Percentiles rank a stretch among this genome's conserved stretches.
Evolutionary conservation across 2,329 filamentous ascomycete genomes (phyloP).

Genomic region (Aspergillus melleus): DNA sequence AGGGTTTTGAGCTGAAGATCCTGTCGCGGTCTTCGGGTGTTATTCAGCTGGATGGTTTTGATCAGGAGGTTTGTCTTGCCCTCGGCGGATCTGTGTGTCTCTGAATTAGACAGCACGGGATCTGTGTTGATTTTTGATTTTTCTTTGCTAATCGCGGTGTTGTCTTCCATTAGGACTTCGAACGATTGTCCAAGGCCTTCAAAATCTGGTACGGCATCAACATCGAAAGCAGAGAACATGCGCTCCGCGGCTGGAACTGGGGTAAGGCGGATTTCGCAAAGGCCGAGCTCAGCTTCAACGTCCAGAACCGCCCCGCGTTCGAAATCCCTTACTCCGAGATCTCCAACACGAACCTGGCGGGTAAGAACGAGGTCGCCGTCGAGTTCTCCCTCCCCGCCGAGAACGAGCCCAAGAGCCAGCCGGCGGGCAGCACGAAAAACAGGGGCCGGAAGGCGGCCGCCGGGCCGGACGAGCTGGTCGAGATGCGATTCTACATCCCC

Average conservation of each 20-base stretch:
- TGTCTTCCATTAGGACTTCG: slow-evolving; percentile 67
- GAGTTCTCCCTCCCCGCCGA: slow-evolving; percentile 81
- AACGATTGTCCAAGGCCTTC: slow-evolving; percentile 87
- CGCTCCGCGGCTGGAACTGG: slow-evolving; percentile 98
- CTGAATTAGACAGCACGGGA: background rate
- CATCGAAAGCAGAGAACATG: slow-evolving; percentile 90
- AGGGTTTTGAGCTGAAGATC: slow-evolving; percentile 92
- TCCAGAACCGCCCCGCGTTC: slow-evolving; percentile 94
- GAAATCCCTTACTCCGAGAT: slow-evolving; percentile 97
- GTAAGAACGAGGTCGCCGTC: slow-evolving; percentile 95
- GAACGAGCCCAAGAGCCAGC: slow-evolving; percentile 70
- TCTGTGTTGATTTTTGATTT: background rate
- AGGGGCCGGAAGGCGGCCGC: slow-evolving; percentile 88
- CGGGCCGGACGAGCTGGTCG: slow-evolving; percentile 87
- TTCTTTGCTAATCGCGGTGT: background rate
- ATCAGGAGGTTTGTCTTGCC: slow-evolving; percentile 64
- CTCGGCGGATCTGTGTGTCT: too few species aligned
- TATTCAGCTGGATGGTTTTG: slow-evolving; percentile 92
- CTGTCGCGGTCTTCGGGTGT: slow-evolving; percentile 79
- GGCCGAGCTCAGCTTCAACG: slow-evolving; percentile 92
- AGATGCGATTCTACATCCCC: slow-evolving; percentile 99
- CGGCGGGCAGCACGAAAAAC: slow-evolving; percentile 68
- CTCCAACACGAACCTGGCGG: slow-evolving; percentile 94
- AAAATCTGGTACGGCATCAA: slow-evolving; percentile 97
- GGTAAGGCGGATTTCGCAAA: slow-evolving; percentile 97